Evolutionary conservation across 1,139 yeast genomes (phyloP).

Genomic region (Sugiyamaella japonica): DNA sequence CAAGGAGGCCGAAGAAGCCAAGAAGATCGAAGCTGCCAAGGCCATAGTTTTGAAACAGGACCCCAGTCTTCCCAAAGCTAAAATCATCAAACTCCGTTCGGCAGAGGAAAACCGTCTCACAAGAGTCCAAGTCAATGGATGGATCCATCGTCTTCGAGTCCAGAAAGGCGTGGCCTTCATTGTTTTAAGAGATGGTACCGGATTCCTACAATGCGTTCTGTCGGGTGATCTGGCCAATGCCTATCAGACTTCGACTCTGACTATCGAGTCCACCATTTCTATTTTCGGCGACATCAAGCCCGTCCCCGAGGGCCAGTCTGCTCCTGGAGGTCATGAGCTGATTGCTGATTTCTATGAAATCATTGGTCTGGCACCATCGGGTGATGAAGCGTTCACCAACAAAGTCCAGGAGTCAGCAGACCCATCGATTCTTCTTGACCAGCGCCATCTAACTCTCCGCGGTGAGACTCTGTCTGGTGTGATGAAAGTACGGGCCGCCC

Average conservation of each 20-base stretch:
- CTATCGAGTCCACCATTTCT: constrained; percentile 81
- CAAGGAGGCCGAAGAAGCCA: constrained; percentile 64
- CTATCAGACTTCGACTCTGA: constrained; percentile 76
- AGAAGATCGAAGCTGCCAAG: constrained; percentile 74
- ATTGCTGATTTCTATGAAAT: constrained; percentile 85
- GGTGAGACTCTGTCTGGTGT: constrained; percentile 95
- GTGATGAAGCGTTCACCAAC: constrained; percentile 94
- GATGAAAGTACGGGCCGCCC: constrained; percentile 88
- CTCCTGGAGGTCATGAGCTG: constrained; percentile 97
- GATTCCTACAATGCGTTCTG: constrained; percentile 82
- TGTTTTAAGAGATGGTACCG: constrained; percentile 94
- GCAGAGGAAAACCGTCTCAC: constrained; percentile 55
- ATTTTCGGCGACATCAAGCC: constrained; percentile 78
- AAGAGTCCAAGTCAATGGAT: constrained; percentile 81
- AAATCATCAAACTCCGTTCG: constrained; percentile 61
- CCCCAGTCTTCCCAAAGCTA: constrained; percentile 65
- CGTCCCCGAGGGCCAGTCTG: constrained; percentile 93
- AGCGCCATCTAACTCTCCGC: constrained; percentile 90
- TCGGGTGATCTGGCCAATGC: constrained; percentile 92
- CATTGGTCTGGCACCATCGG: constrained; percentile 92
- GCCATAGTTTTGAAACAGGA: constrained; percentile 70
- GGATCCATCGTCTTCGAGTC: constrained; percentile 92
- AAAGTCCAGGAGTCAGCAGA: constrained; percentile 92
- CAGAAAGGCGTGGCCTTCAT: constrained; percentile 92
- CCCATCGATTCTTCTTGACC: constrained; percentile 87